Evolutionary conservation across 805 yeast species (phyloP), one percentile per base, ranked within the genome.

Genomic region (Wickerhamiella qilinensis): DNA sequence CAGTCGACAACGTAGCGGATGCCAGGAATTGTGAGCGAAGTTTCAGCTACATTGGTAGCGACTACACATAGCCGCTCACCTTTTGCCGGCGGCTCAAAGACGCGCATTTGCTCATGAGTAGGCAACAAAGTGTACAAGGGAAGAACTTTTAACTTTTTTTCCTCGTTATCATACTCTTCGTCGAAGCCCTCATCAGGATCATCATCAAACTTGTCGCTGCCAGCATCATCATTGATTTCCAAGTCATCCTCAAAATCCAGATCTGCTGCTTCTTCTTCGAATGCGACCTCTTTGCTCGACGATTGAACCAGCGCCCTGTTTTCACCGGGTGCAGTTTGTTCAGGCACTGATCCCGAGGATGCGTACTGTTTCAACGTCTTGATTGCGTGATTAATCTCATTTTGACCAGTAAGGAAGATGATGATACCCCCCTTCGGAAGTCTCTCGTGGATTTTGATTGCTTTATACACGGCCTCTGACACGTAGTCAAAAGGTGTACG

Each of bases 21-120:
- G 8, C 93, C 93, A 0, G 98, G 98, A 49, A 91, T 91, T 0
- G 99, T 91, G 54, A 91, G 68, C 1, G 96, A 85, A 0, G 99
- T 91, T 57, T 91, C 99, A 0, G 99, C 99, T 41, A 91, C 93
- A 54, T 91, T 91, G 1, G 99, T 91, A 4, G 99, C 94, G 24
- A 91, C 83, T 30, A 91, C 79, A 64, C 96, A 85, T 8, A 91
- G 57, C 50, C 99, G 68, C 30, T 85, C 69, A 3, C 93, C 94
- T 20, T 63, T 60, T 2, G 98, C 98, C 2, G 95, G 93, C 0
- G 66, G 64, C 40, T 81, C 71, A 54, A 91, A 91, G 2, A 91
- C 93, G 53, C 76, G 81, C 85, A 91, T 76, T 60, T 91, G 99
- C 52, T 91, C 94, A 35, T 71, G 73, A 0, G 97, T 85, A n/a